phyloP scores from a whole-genome alignment of 768 basidiomycete species.

The Suillus cothurnatus region DNA sequence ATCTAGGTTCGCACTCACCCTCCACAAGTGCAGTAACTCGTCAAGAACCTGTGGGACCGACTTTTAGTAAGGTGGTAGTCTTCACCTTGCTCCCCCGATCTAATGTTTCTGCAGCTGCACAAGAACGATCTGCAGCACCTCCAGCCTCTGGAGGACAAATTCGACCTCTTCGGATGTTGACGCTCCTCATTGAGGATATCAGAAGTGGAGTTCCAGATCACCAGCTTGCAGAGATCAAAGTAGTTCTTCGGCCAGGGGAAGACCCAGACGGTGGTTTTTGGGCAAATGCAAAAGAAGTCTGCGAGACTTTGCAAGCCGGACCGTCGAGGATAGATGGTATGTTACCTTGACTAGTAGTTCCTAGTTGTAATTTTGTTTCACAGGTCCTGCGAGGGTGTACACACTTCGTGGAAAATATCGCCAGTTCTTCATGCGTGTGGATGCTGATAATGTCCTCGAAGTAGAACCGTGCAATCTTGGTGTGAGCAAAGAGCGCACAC shows the following conservation, averaged over 20 bases:
- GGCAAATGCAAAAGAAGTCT: constrained; percentile 69
- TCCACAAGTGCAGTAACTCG: constrained; percentile 1
- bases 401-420: constrained; percentile 68
- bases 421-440: constrained; percentile 67
- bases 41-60: constrained; percentile 26
- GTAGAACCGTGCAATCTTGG: constrained; percentile 58
- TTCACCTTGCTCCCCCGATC: background rate
- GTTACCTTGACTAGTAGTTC: background rate
- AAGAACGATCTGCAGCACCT: constrained; percentile 18
- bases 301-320: constrained; percentile 56
- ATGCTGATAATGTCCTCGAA: constrained; percentile 50
- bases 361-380: constrained; percentile 9
- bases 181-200: constrained; percentile 65
- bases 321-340: constrained; percentile 73
- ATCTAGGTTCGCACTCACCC: background rate
- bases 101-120: background rate
- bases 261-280: constrained; percentile 61
- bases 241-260: constrained; percentile 53
- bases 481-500: constrained; percentile 52
- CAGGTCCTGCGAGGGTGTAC: constrained; percentile 71
- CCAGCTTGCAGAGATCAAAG: constrained; percentile 65
- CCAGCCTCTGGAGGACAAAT: constrained; percentile 15
- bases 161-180: constrained; percentile 52
- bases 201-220: constrained; percentile 55
- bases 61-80: constrained; percentile 34